These are phyloP conservation scores for Mycena galericulata DNA, from an alignment of 768 basidiomycete species.

Conservation along the genomic window DNA sequence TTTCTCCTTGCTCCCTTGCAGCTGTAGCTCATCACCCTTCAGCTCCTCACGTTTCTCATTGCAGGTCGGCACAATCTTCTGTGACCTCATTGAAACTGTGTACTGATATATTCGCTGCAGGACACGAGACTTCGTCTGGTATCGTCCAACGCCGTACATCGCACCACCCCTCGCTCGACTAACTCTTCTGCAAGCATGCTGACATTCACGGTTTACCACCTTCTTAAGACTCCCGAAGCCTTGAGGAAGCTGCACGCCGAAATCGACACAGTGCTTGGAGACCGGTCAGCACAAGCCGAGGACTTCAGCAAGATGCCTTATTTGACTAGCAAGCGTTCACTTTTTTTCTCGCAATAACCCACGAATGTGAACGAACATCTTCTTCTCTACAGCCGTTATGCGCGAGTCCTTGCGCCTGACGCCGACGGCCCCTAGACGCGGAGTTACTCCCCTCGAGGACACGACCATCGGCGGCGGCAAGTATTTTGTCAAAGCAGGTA, in stretches of 20 bases:
- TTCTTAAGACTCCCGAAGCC: conserved; percentile 55
- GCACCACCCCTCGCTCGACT: not conserved
- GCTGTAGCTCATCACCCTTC: not conserved
- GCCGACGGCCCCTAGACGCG: conserved; percentile 51
- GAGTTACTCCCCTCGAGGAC: conserved; percentile 49
- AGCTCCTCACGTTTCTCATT: conserved; percentile 63
- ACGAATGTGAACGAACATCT: not conserved
- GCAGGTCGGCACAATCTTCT: conserved; percentile 48
- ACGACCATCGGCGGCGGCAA: conserved; percentile 51
- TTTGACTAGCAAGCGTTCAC: conserved; percentile 48
- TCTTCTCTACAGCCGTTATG: conserved; percentile 47
- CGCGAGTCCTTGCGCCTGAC: conserved; percentile 54
- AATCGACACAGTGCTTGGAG: conserved; percentile 58
- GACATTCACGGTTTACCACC: conserved; percentile 54
- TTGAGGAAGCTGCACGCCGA: conserved; percentile 61
- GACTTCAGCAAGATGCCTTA: conserved; percentile 58
- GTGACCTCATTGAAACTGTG: no score
- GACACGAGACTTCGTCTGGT: conserved; percentile 43
- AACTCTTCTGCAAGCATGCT: conserved; percentile 48
- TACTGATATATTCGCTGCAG: conserved; percentile 1
- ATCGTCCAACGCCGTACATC: not conserved
- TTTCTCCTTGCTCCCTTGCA: not conserved
- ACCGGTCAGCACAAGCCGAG: conserved; percentile 48
- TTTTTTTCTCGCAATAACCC: not conserved
- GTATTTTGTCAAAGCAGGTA: conserved; percentile 51